Evolutionary conservation across 2,329 filamentous ascomycete genomes (phyloP), one percentile per base, ranked within the genome.

Genomic region (Zarea fungicola): DNA sequence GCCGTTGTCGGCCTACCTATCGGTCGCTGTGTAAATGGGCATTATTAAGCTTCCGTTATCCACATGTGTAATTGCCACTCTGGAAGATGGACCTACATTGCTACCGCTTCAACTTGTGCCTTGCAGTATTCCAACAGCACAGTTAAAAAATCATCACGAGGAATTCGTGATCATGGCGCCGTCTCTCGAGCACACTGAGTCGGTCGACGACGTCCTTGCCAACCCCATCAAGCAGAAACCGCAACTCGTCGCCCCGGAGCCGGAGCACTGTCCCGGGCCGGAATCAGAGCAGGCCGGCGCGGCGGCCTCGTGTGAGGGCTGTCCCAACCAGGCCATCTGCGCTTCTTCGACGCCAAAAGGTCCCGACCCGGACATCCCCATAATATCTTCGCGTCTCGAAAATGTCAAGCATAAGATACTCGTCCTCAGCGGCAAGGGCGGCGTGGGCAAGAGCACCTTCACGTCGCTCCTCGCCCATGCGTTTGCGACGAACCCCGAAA

Each of bases 391-490:
- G 49, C 87, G 92, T 4, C 83, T 99, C 3, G 77, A 84, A 10
- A 81, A 81, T 44, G 87, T 99, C 54, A 82, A 83, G 59, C 92
- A 97, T 72, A 97, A 97, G 69, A 86, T 99, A 50, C 78, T 99
- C 44, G 84, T 99, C 6, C 77, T 99, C 5, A 92, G 86, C 44
- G 93, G 93, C 54, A 99, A 97, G 75, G 93, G 93, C 53, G 93
- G 93, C 40, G 93, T 99, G 1, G 93, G 93, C 7, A 99, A 99
- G 71, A 93, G 87, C 57, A 97, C 93, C 0, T 95, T 97, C 63
- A 92, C 88, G 3, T 86, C 84, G 2, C 81, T 97, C 59, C 81
- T 97, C 16, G 87, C 88, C 2, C 89, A 96, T 64, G 91, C 88
- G 2, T 95, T 99, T 60, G 89, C 93, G 1, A 80, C 81, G 13